phyloP scores from a whole-genome alignment of 2,329 filamentous ascomycete genomes.

The Setomelanomma holmii region DNA sequence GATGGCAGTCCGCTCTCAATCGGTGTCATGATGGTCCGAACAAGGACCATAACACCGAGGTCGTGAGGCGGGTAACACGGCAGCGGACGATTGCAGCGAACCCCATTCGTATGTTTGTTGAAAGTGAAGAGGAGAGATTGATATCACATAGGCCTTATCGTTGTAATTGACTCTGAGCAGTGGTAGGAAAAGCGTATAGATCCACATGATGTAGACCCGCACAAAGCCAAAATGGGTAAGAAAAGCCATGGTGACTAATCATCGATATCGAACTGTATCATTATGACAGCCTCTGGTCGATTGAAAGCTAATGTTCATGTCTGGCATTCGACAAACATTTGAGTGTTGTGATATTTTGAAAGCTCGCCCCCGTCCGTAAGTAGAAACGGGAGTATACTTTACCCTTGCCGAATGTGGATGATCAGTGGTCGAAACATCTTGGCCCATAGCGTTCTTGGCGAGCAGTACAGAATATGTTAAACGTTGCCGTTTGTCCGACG shows the following conservation, averaged over 20 bases:
- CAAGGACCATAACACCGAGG: slow-evolving; percentile 2
- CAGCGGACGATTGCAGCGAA: slow-evolving; percentile 8
- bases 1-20: neutral
- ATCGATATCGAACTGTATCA: no score
- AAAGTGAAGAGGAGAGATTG: neutral
- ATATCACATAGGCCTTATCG: neutral
- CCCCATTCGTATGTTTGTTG: slow-evolving; percentile 5
- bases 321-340: no score
- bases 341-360: no score
- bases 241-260: slow-evolving; percentile 5
- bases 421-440: no score
- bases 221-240: slow-evolving; percentile 11
- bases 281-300: no score
- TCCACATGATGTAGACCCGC: slow-evolving; percentile 8
- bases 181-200: neutral
- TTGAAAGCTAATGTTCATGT: neutral
- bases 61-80: slow-evolving; percentile 4
- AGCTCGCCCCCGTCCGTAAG: no score
- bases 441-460: no score
- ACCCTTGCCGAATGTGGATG: no score
- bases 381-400: no score
- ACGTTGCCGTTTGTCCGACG: neutral
- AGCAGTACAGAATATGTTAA: neutral
- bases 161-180: neutral
- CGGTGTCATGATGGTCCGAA: slow-evolving; percentile 4